Evolutionary conservation across 225 moss, liverwort and hornwort genomes (phyloP).

Genomic region (Asterella californica): DNA sequence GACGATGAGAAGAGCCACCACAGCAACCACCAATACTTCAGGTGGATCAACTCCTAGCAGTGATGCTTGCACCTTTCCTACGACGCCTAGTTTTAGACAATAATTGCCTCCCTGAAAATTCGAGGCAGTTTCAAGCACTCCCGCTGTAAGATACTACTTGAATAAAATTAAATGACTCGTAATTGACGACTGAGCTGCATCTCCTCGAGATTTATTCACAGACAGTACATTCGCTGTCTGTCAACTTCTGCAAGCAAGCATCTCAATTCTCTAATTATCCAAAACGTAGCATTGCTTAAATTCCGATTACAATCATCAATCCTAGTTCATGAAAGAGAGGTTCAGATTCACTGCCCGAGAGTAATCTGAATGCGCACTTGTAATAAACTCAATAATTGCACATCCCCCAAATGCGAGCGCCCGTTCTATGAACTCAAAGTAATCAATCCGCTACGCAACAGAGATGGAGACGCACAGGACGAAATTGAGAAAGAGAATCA

Average conservation of each 20-base stretch:
- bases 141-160: background rate
- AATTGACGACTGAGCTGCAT: too few species aligned
- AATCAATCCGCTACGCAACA: slow-evolving; percentile 5
- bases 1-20: slow-evolving; percentile 82
- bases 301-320: background rate
- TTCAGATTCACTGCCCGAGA: background rate
- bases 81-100: slow-evolving; percentile 7
- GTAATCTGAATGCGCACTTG: background rate
- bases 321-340: background rate
- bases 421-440: slow-evolving; percentile 2
- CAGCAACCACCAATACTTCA: slow-evolving; percentile 85
- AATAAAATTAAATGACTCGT: background rate
- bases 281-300: background rate
- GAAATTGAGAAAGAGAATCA: background rate
- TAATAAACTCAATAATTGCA: slow-evolving; percentile 1
- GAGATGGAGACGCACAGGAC: background rate
- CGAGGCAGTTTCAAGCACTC: background rate
- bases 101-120: slow-evolving; percentile 12
- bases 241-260: background rate
- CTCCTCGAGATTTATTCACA: background rate
- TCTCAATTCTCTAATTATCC: background rate
- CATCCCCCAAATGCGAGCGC: slow-evolving; percentile 15
- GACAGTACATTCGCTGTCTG: background rate
- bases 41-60: slow-evolving; percentile 91
- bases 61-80: slow-evolving; percentile 62